Conservation (phyloP, 768 basidiomycete genomes). For the Vishniacozyma victoriae region DNA sequence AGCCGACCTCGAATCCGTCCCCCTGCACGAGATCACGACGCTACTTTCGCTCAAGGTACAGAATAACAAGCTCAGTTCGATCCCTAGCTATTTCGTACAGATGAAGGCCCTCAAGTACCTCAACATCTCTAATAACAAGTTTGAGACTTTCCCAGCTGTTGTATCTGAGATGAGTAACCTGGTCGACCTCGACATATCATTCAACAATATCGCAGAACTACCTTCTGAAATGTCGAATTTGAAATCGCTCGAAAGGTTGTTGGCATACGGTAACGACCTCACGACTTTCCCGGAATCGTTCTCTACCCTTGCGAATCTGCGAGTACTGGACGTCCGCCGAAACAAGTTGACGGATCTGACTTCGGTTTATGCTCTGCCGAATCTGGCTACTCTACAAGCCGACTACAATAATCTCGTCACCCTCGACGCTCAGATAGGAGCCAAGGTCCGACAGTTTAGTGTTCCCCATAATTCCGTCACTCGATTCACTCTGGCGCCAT, state of each 20-base stretch:
- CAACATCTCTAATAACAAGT: slow-evolving; percentile 95
- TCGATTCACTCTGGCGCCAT: slow-evolving; percentile 52
- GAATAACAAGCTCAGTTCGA: slow-evolving; percentile 82
- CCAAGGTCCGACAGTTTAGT: slow-evolving; percentile 61
- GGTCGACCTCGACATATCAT: slow-evolving; percentile 83
- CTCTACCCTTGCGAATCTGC: slow-evolving; percentile 57
- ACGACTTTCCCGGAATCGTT: slow-evolving; percentile 63
- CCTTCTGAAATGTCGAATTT: slow-evolving; percentile 74
- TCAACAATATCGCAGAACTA: slow-evolving; percentile 78
- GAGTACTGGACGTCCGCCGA: slow-evolving; percentile 72
- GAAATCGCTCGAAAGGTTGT: slow-evolving; percentile 61
- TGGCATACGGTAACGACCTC: slow-evolving; percentile 81
- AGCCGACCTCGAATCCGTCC: slow-evolving; percentile 77
- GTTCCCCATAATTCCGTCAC: slow-evolving; percentile 76
- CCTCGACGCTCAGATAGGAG: slow-evolving; percentile 70
- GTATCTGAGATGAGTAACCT: slow-evolving; percentile 69
- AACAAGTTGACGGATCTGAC: slow-evolving; percentile 75
- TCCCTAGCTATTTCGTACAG: slow-evolving; percentile 79
- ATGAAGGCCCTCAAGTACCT: slow-evolving; percentile 66
- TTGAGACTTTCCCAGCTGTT: slow-evolving; percentile 65
- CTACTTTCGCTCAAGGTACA: slow-evolving; percentile 67
- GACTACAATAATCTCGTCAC: slow-evolving; percentile 79
- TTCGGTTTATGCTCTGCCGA: slow-evolving; percentile 62
- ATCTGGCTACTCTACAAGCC: slow-evolving; percentile 62
- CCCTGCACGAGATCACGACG: slow-evolving; percentile 66